Evolutionary conservation across 345 rosid genomes (phyloP).

Genomic region (Stellera chamaejasme): DNA sequence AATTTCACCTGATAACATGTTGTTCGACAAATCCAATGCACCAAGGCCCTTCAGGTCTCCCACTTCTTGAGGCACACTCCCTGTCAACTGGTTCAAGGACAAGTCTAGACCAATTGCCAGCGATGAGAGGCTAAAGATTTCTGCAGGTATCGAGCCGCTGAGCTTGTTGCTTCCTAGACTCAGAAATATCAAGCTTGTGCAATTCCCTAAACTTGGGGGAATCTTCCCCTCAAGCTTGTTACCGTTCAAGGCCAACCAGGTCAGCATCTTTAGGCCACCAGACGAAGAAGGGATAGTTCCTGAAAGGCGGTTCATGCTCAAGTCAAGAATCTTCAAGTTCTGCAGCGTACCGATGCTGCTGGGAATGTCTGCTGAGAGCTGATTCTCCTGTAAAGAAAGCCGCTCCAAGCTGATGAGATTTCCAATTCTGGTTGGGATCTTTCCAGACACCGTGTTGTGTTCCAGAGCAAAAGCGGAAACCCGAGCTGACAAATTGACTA

Average conservation of each 20-base stretch:
- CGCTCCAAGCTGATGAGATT: conserved; percentile 3
- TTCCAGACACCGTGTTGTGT: conserved; percentile 3
- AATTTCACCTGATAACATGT: conserved; percentile 11
- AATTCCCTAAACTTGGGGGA: conserved; percentile 13
- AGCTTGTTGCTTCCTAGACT: not conserved
- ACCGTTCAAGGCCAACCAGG: not conserved
- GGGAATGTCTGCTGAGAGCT: conserved; percentile 8
- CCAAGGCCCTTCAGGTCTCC: conserved; percentile 6
- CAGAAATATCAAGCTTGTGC: not conserved
- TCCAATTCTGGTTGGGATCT: conserved; percentile 6
- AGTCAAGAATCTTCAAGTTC: conserved; percentile 1
- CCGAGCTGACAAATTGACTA: conserved; percentile 11
- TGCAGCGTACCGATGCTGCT: conserved; percentile 11
- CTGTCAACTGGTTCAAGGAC: conserved; percentile 10
- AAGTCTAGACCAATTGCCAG: not conserved
- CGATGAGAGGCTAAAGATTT: conserved; percentile 8
- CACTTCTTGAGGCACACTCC: conserved; percentile 2
- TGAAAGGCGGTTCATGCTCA: conserved; percentile 8
- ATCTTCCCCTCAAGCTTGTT: conserved; percentile 15
- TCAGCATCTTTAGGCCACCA: conserved; percentile 1
- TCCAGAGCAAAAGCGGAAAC: not conserved
- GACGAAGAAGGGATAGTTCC: conserved; percentile 12
- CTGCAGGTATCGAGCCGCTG: conserved; percentile 12
- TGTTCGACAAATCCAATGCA: conserved; percentile 3
- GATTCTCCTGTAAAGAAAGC: not conserved